Evolutionary conservation across 176 grass and related monocot genomes (phyloP).

Genomic region (Olyra latifolia): DNA sequence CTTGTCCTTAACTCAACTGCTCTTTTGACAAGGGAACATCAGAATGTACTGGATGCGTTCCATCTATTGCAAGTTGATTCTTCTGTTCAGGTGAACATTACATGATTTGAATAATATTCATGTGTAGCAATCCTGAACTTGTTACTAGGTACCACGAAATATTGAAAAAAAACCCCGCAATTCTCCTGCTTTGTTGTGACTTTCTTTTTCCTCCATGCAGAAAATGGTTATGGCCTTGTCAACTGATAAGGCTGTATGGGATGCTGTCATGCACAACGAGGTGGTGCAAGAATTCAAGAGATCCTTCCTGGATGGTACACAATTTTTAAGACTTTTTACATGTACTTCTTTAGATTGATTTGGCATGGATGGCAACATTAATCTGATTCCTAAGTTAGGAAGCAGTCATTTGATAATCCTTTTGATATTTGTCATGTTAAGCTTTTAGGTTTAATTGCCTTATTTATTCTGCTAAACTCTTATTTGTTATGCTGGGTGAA

Average conservation of each 20-base stretch:
- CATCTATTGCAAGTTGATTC: slow-evolving; percentile 47
- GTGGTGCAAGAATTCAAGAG: slow-evolving; percentile 78
- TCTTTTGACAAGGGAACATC: slow-evolving; percentile 49
- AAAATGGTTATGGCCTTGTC: slow-evolving; percentile 93
- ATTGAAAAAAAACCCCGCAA: neutral
- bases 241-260: slow-evolving; percentile 79
- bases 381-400: neutral
- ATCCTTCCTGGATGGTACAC: slow-evolving; percentile 66
- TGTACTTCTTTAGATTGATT: neutral
- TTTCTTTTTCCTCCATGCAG: slow-evolving; percentile 37
- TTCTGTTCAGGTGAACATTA: slow-evolving; percentile 65
- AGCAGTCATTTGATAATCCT: neutral
- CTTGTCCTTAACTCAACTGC: slow-evolving; percentile 49
- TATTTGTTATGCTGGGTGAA: neutral
- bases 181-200: neutral
- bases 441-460: neutral
- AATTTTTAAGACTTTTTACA: neutral
- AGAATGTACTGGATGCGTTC: slow-evolving; percentile 68
- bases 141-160: neutral
- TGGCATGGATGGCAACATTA: neutral
- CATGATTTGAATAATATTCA: slow-evolving; percentile 18
- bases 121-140: neutral
- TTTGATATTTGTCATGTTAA: neutral
- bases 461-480: neutral
- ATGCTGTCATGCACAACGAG: slow-evolving; percentile 81